Evolutionary conservation across 768 basidiomycete genomes (phyloP), one percentile per base, ranked within the genome.

Genomic region (Naganishia friedmannii): DNA sequence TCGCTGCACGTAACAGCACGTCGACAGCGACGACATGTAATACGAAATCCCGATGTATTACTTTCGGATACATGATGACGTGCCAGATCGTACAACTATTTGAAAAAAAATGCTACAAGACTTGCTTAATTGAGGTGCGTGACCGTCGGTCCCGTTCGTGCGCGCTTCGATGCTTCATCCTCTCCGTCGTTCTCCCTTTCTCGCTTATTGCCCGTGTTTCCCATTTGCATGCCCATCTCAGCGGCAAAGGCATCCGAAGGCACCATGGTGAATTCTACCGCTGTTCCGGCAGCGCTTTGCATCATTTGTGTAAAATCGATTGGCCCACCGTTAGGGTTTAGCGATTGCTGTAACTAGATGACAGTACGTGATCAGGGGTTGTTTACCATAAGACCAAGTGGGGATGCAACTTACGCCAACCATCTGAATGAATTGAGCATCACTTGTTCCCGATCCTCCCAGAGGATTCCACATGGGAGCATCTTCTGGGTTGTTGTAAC

Each of bases 401-500:
- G 19, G n/a, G 17, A 9, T 8, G 37, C 4, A 26, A 63, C 60
- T 63, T 45, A 63, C 60, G n/a, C 60, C 60, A 26, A 63, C 28
- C 60, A 63, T 63, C 19, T 63, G 60, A 12, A 63, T 63, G 32
- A 63, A 63, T 21, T 63, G 39, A 29, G 60, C 60, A 63, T 63
- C 60, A 45, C 60, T 63, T 15, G 60, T 63, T 12, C 60, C 60
- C n/a, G 60, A 63, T 42, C 60, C 60, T 1, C 60, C 39, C 19
- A 63, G 26, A 26, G 60, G 60, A 63, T 63, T 63, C 60, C 60
- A 63, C 60, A 63, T 45, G 17, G 60, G 60, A 3, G 42, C 39
- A 23, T 63, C 60, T 19, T 63, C 60, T 45, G 60, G 60, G 26
- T 63, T 63, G 29, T 63, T n/a, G 17, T 63, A 63, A 15, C 60